Conservation (phyloP, 2,329 filamentous ascomycete genomes). For the Pleurostoma richardsiae region DNA sequence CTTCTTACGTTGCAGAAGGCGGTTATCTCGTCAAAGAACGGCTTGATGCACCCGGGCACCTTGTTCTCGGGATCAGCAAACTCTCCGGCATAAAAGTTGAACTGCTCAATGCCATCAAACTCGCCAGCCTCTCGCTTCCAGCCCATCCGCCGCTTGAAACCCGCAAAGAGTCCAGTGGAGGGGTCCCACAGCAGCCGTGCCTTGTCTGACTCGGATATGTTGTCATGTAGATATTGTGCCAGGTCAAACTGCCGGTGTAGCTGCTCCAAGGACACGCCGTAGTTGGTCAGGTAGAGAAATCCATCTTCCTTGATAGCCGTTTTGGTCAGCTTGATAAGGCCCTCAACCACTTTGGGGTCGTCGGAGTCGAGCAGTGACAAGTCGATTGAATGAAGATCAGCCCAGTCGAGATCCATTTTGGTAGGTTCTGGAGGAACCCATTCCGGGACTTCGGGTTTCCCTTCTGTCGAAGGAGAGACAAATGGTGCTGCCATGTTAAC, state of each 20-base stretch:
- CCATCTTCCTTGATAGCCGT: slow-evolving; percentile 35
- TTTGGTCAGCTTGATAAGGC: slow-evolving; percentile 36
- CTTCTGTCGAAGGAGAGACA: slow-evolving; percentile 3
- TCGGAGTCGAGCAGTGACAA: slow-evolving; percentile 36
- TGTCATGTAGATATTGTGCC: slow-evolving; percentile 43
- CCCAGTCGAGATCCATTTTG: slow-evolving; percentile 35
- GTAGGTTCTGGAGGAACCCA: slow-evolving; percentile 40
- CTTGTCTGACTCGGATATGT: slow-evolving; percentile 45
- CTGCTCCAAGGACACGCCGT: slow-evolving; percentile 39
- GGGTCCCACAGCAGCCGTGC: slow-evolving; percentile 40
- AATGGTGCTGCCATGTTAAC: not conserved
- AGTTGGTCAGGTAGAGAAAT: slow-evolving; percentile 43
- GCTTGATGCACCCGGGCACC: slow-evolving; percentile 38
- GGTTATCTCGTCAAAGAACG: slow-evolving; percentile 44
- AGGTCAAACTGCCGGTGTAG: slow-evolving; percentile 45
- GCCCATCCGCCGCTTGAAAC: slow-evolving; percentile 43
- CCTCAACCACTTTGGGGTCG: slow-evolving; percentile 33
- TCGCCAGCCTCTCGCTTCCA: slow-evolving; percentile 26
- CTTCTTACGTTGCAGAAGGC: slow-evolving; percentile 10
- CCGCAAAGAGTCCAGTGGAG: slow-evolving; percentile 41
- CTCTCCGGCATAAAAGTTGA: slow-evolving; percentile 45
- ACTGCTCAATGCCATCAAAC: slow-evolving; percentile 45
- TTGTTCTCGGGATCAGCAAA: slow-evolving; percentile 33
- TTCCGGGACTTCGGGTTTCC: slow-evolving; percentile 34
- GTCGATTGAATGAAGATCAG: slow-evolving; percentile 34